Conservation (phyloP, 1,139 yeast genomes). For the Saccharomyces hybrid region DNA sequence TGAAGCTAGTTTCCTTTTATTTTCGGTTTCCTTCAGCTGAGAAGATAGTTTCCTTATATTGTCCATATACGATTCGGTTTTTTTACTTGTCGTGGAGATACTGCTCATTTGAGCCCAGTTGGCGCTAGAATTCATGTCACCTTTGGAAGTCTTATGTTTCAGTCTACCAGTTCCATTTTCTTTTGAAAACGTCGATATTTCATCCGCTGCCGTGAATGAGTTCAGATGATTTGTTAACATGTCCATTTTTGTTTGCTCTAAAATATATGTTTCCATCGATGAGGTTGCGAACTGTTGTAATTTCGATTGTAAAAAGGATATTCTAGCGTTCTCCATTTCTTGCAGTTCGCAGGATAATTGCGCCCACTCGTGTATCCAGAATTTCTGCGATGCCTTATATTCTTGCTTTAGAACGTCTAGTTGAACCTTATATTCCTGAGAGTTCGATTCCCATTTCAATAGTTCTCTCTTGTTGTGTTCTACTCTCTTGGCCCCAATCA, state of each 20-base stretch:
- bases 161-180: slow-evolving; percentile 31
- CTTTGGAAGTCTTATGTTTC: slow-evolving; percentile 5
- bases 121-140: neutral
- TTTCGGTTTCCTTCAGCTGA: slow-evolving; percentile 15
- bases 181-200: slow-evolving; percentile 27
- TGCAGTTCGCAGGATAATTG: slow-evolving; percentile 62
- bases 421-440: slow-evolving; percentile 43
- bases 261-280: slow-evolving; percentile 20
- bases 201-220: slow-evolving; percentile 28
- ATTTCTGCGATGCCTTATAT: slow-evolving; percentile 49
- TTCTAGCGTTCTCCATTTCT: slow-evolving; percentile 68
- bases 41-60: slow-evolving; percentile 25
- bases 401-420: slow-evolving; percentile 51
- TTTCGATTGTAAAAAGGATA: slow-evolving; percentile 66
- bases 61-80: slow-evolving; percentile 18
- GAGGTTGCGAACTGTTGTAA: slow-evolving; percentile 65
- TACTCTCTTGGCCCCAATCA: slow-evolving; percentile 71
- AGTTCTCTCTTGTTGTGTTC: slow-evolving; percentile 60
- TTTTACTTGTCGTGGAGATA: slow-evolving; percentile 1
- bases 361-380: slow-evolving; percentile 79
- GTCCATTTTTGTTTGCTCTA: slow-evolving; percentile 28
- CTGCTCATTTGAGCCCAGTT: neutral
- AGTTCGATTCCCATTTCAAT: slow-evolving; percentile 45
- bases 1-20: neutral
- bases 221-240: slow-evolving; percentile 18